Conservation (phyloP, 805 yeast genomes). For the Nakazawaea anatomiae region DNA sequence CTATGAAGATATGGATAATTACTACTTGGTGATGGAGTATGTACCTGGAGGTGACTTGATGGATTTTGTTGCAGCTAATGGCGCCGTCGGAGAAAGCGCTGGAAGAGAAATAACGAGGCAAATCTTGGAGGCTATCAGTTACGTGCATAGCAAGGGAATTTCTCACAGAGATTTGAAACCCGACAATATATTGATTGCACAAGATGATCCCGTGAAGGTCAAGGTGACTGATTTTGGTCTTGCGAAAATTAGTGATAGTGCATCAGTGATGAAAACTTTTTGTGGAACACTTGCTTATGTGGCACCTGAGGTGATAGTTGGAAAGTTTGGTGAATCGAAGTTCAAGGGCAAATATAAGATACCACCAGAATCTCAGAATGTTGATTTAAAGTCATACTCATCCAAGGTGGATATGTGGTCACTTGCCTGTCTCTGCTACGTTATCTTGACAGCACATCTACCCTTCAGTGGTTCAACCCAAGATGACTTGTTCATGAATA, state of each 20-base stretch:
- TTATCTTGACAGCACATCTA: conserved; percentile 83
- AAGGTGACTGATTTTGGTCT: conserved; percentile 95
- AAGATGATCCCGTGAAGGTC: conserved; percentile 85
- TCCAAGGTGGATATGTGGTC: conserved; percentile 97
- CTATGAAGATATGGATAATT: conserved; percentile 75
- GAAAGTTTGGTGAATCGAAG: conserved; percentile 39
- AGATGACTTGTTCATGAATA: conserved; percentile 72
- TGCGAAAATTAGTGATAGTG: conserved; percentile 82
- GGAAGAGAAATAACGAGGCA: conserved; percentile 83
- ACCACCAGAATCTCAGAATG: conserved; percentile 10
- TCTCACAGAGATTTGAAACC: conserved; percentile 97
- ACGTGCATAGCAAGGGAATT: conserved; percentile 85
- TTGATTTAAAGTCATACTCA: conserved; percentile 45
- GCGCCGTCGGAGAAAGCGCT: conserved; percentile 87
- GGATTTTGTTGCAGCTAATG: conserved; percentile 94
- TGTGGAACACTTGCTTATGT: conserved; percentile 97
- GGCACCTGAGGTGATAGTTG: conserved; percentile 86
- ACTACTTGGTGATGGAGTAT: conserved; percentile 90
- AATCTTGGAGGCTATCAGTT: conserved; percentile 73
- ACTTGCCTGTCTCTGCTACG: conserved; percentile 89
- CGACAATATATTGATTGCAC: conserved; percentile 86
- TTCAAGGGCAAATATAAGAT: conserved; percentile 10
- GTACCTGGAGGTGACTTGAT: conserved; percentile 96
- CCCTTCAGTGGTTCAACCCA: conserved; percentile 95
- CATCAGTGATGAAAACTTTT: conserved; percentile 87